Base-by-base conservation (phyloP, 306 rosid genomes). In the Citrullus amarus region DNA sequence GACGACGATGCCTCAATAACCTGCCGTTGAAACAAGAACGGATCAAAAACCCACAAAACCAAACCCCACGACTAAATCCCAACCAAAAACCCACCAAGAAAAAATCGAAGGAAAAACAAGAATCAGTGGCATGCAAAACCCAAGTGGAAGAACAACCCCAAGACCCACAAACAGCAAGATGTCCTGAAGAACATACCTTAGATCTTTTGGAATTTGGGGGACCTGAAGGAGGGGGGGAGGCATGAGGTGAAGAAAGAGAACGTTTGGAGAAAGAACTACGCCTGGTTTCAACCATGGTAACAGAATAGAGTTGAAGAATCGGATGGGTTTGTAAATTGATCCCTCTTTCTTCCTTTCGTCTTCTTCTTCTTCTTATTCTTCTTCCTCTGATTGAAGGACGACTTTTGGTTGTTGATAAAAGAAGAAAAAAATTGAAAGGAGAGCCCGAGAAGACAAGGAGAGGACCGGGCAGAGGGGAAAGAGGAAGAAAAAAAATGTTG, bases 241-340 rank as follows among this genome's bases (percentile, higher is more conserved):
- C 53, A 28, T 79, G 75, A 17, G 81, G 54, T 18, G 97, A 83
- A 59, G 93, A 80, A 28, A 89, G 82, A 73, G 96, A 25, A 8
- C 99, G 98, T 82, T 95, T 95, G 74, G 99, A 86, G 53, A 97
- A 86, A 75, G 98, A 87, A 84, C 98, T 92, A 69, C 96, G 88
- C 69, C 98, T 87, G 65, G 98, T 95, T 79, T 95, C 99, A 73
- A 95, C 99, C 99, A 95, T 95, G 90, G 77, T 85, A 75, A 30
- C 20, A 69, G 7, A 9, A 48, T 0, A 44, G 38, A 6, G 65
- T 22, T 2, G 9, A 28, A 32, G 1, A 75, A 34, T 17, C 7
- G 17, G 17, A 51, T 74, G 43, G 71, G 55, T 77, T 15, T 20
- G 71, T 43, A 15, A 17, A 57, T 78, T 9, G 74, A 78, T 62